Evolutionary conservation across 2,329 filamentous ascomycete genomes (phyloP), one percentile per base, ranked within the genome.

Genomic region (Cordyceps cicadae): DNA sequence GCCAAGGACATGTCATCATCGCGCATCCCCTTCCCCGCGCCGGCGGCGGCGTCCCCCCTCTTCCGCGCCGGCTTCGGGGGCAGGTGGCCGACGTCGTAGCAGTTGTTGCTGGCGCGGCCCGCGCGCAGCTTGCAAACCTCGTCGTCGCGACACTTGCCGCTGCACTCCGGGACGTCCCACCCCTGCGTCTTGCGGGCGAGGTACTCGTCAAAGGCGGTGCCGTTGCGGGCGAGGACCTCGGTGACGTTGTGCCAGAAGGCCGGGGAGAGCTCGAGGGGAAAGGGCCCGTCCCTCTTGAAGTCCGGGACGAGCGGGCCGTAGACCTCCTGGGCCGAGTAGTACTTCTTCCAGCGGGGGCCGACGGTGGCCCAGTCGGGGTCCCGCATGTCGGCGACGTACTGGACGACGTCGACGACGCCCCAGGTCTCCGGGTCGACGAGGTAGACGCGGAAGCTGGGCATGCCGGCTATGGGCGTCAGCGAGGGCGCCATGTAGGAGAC

Each of bases 171-270:
- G 29, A 29, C 29, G 29, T 29, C 6, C 29, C 29, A 29, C 5
- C 29, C 29, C 4, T 70, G 70, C 3, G 71, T 76, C 62, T 80
- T 80, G 60, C 81, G 73, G 0, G 71, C 67, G 54, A 77, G 74
- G 67, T 77, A 85, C 3, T 69, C 71, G 17, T 76, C 70, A 64
- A 85, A 84, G 1, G 74, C 68, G 0, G 66, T 62, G 2, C 74
- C 64, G 59, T 82, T 69, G 5, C 62, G 64, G 62, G 81, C 77
- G 54, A 85, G 77, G 3, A 72, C 67, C 1, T 71, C 71, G 1
- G 82, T 85, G 21, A 85, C 73, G 64, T 81, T 77, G 67, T 85
- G 82, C 82, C 83, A 86, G 69, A 85, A 85, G 1, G 77, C 77
- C 0, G 82, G 78, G 1, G 79, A 81, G 39, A 87, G 75, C 64